These are phyloP conservation scores for Trypanosoma cruzi DNA, from an alignment of 208 protist genomes.

Conservation along the genomic window DNA sequence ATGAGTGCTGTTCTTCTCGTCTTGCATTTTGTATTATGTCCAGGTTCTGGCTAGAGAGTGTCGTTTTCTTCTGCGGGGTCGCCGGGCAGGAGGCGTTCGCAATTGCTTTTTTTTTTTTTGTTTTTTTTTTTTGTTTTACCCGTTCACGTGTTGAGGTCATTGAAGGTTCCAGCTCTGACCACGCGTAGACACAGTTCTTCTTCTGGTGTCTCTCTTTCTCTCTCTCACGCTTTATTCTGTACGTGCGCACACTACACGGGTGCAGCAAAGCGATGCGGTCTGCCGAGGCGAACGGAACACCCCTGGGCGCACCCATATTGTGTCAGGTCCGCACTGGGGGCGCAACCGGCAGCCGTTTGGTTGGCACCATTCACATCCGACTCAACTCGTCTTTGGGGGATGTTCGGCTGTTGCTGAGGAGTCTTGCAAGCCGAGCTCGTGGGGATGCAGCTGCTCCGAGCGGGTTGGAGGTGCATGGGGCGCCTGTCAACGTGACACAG, in stretches of 20 bases:
- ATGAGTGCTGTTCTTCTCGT: not conserved
- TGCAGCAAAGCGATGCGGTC: constrained; percentile 10
- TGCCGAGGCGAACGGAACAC: constrained; percentile 9
- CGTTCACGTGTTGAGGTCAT: not conserved
- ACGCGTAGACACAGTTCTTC: constrained; percentile 9
- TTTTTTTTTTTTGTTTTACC: too few species aligned
- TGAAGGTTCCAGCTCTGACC: not conserved
- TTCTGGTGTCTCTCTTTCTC: constrained; percentile 9
- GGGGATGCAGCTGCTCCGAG: constrained; percentile 27
- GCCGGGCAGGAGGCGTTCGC: not conserved
- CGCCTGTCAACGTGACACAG: constrained; percentile 51
- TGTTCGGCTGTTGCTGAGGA: constrained; percentile 49
- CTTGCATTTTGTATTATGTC: not conserved
- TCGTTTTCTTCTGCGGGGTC: not conserved
- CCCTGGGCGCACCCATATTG: constrained; percentile 42
- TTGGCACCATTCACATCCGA: constrained; percentile 63
- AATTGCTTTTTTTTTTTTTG: not conserved
- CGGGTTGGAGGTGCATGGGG: constrained; percentile 28
- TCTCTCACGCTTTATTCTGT: constrained; percentile 5
- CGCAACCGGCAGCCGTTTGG: constrained; percentile 57
- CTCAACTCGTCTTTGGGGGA: constrained; percentile 54
- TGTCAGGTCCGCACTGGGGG: constrained; percentile 67
- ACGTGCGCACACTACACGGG: not conserved
- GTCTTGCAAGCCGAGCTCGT: constrained; percentile 37
- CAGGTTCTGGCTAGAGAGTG: not conserved